A percentile compares a stretch with the other conserved stretches of the same genome.
These are phyloP conservation scores for Blepharisma stoltei DNA, from an alignment of 73 alveolate genomes.

Conservation along the genomic window DNA sequence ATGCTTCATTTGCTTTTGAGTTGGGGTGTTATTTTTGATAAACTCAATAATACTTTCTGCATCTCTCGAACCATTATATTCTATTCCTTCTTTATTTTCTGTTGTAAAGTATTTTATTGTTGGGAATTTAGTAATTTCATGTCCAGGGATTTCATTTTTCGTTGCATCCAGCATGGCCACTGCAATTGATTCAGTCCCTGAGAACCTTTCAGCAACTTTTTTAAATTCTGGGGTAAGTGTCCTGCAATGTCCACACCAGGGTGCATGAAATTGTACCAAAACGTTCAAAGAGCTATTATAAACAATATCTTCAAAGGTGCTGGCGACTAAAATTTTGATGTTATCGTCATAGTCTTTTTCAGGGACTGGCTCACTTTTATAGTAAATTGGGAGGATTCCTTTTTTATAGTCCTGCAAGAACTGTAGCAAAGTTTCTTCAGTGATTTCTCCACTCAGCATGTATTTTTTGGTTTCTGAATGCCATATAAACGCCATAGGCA, in stretches of 20 bases:
- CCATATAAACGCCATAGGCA: conserved; percentile 39
- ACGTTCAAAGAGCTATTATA: conserved; percentile 78
- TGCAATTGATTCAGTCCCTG: conserved; percentile 64
- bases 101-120: conserved; percentile 72
- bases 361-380: conserved; percentile 90
- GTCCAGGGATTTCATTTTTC: conserved; percentile 80
- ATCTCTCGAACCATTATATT: conserved; percentile 27
- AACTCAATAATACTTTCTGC: neutral
- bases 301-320: conserved; percentile 84
- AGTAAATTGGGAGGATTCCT: conserved; percentile 64
- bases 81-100: neutral
- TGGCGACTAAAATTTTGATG: conserved; percentile 88
- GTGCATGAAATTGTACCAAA: conserved; percentile 95
- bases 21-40: neutral
- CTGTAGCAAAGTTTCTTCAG: conserved; percentile 42
- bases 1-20: no score
- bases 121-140: conserved; percentile 82
- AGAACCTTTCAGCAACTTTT: conserved; percentile 77
- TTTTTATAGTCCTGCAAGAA: conserved; percentile 69
- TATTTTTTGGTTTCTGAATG: conserved; percentile 55
- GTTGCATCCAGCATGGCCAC: conserved; percentile 92
- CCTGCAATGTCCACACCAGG: conserved; percentile 99
- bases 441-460: conserved; percentile 28
- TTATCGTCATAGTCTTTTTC: conserved; percentile 68
- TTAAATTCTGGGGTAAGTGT: conserved; percentile 91